phyloP scores from a whole-genome alignment of 257 asterid genomes.

The Lantana camara region DNA sequence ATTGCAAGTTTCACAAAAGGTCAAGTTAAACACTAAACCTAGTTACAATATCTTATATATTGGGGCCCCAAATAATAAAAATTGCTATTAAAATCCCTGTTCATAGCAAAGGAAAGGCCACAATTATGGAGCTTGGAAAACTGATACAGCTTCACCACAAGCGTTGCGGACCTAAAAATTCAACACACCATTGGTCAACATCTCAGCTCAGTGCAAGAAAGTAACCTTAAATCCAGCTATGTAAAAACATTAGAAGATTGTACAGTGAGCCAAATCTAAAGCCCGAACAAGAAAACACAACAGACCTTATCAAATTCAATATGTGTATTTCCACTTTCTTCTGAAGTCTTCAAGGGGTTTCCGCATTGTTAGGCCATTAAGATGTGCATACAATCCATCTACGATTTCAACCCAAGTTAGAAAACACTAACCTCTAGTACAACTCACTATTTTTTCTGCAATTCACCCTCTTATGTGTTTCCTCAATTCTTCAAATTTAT shows the following conservation, averaged over 20 bases:
- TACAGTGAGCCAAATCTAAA: slow-evolving; percentile 57
- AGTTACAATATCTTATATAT: slow-evolving; percentile 32
- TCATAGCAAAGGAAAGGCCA: slow-evolving; percentile 63
- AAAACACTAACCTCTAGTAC: slow-evolving; percentile 60
- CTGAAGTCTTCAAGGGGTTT: slow-evolving; percentile 81
- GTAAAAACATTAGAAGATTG: slow-evolving; percentile 64
- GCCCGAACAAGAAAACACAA: slow-evolving; percentile 65
- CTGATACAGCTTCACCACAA: slow-evolving; percentile 98
- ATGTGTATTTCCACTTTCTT: slow-evolving; percentile 85
- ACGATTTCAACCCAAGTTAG: slow-evolving; percentile 98
- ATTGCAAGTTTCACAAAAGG: slow-evolving; percentile 24
- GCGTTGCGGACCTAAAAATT: slow-evolving; percentile 98
- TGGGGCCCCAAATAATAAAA: slow-evolving; percentile 28
- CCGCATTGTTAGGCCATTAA: slow-evolving; percentile 94
- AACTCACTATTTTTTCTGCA: slow-evolving; percentile 54
- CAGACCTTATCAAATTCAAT: slow-evolving; percentile 87
- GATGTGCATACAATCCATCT: slow-evolving; percentile 95
- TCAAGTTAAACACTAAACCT: slow-evolving; percentile 29
- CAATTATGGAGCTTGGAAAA: slow-evolving; percentile 73
- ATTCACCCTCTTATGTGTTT: slow-evolving; percentile 45
- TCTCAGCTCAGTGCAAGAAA: slow-evolving; percentile 68
- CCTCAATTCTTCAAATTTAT: slow-evolving; percentile 40
- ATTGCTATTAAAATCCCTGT: slow-evolving; percentile 57
- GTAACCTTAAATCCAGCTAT: slow-evolving; percentile 75
- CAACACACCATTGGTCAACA: slow-evolving; percentile 88